Base-by-base conservation (phyloP, 352 stramenopile species). In the Phytopythium sindhum region DNA sequence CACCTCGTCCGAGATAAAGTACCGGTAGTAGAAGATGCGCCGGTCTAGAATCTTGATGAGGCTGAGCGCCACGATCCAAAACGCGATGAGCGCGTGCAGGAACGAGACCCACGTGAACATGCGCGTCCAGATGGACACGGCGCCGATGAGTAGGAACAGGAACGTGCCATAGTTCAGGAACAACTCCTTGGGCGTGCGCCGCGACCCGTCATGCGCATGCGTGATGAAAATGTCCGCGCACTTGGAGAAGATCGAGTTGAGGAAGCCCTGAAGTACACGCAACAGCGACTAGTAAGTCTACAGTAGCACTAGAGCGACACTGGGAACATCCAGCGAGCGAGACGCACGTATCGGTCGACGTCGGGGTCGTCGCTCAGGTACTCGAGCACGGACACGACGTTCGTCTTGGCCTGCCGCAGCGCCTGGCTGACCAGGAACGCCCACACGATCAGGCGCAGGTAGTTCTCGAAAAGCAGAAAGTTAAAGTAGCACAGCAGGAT, bases 151-250 rank as follows among this genome's bases (percentile, higher is more conserved):
- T 33, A 86, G 84, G 66, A 95, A 95, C 28, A 95, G 44, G 61
- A 95, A 95, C 48, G 91, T 91, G 29, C 84, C 86, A 44, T 95
- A 93, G 74, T 95, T 93, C n/a, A 95, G 67, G 39, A 95, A 89
- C 21, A 95, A 44, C 66, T 94, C 86, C 45, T 94, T 93, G 28
- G 71, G 75, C n/a, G 85, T 86, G 66, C 82, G 85, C 24, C 75
- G 70, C 12, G 70, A 79, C 29, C 81, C 75, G 51, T 86, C 75
- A 42, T 87, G 73, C n/a, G 82, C 81, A 42, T 93, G 81, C 55
- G 74, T 84, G 35, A 91, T 77, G 57, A 93, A 88, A 52, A 91
- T 91, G 61, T 91, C 81, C 35, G 74, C 65, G 28, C 81, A 91
- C 60, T 93, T 93, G 62, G 75, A 81, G 61, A 93, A 89, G 29